Conservation (phyloP, 106 monocot genomes). For the Dendrobium chrysotoxum region DNA sequence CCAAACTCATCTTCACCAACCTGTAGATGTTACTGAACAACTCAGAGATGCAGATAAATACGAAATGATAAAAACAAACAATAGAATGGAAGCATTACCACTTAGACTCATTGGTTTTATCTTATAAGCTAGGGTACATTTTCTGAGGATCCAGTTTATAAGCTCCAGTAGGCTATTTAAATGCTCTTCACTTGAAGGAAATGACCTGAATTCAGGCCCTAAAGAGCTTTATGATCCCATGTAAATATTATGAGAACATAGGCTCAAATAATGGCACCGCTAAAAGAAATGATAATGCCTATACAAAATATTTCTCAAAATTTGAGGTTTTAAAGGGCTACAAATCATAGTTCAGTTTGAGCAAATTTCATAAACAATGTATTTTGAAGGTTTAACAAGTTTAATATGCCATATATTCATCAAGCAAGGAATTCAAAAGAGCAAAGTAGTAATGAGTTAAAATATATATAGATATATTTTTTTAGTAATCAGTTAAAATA, state of each 20-base stretch:
- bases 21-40: slow-evolving; percentile 23
- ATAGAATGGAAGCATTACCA: not conserved
- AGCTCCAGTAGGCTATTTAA: not conserved
- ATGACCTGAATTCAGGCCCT: too few species aligned
- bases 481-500: too few species aligned
- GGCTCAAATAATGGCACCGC: not conserved
- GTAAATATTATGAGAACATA: not conserved
- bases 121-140: not conserved
- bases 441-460: too few species aligned
- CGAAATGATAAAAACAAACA: not conserved
- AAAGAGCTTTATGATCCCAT: slow-evolving; percentile 1
- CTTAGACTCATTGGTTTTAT: not conserved
- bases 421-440: too few species aligned
- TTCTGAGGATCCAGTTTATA: not conserved
- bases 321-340: too few species aligned
- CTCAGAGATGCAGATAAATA: not conserved
- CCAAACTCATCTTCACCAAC: slow-evolving; percentile 99
- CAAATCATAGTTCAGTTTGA: too few species aligned
- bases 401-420: too few species aligned
- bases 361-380: too few species aligned
- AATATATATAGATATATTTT: too few species aligned
- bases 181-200: not conserved
- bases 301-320: too few species aligned
- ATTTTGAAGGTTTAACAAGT: too few species aligned
- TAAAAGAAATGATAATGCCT: not conserved